Conservation (phyloP, 768 basidiomycete species). For the Pholiota conissans region DNA sequence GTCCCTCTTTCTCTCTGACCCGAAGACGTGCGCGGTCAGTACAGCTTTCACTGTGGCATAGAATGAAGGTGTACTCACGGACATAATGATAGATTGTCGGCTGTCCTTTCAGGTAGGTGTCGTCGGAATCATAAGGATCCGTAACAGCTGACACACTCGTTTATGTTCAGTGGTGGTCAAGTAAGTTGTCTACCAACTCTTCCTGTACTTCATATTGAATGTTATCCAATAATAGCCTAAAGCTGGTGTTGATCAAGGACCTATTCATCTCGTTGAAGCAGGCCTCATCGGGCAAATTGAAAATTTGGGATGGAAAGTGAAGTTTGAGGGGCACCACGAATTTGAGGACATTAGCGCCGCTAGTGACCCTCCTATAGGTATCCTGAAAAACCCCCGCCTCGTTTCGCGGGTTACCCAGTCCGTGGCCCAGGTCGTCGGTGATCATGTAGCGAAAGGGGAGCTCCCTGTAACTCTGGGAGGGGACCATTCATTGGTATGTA, state of each 20-base stretch:
- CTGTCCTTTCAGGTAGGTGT: conserved; percentile 87
- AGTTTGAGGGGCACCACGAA: conserved; percentile 88
- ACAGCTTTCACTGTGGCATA: background rate
- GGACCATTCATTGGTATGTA: conserved; percentile 85
- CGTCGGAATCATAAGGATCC: background rate
- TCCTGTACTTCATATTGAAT: background rate
- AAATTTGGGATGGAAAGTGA: conserved; percentile 83
- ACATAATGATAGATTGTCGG: conserved; percentile 70
- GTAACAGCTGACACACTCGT: conserved; percentile 6
- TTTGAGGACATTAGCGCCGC: conserved; percentile 72
- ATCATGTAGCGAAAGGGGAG: conserved; percentile 73
- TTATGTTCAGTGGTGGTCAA: conserved; percentile 71
- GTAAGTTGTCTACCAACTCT: conserved; percentile 33
- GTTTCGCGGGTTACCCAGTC: conserved; percentile 83
- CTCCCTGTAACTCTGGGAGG: conserved; percentile 92
- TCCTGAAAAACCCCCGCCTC: conserved; percentile 85
- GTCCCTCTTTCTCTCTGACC: conserved; percentile 57
- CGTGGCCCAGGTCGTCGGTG: conserved; percentile 76
- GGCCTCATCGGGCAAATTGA: conserved; percentile 79
- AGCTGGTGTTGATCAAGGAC: conserved; percentile 83
- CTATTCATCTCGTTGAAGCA: conserved; percentile 85
- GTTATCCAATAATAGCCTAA: conserved; percentile 53
- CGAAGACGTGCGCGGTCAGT: conserved; percentile 81
- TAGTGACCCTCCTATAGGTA: conserved; percentile 81
- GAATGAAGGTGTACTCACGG: background rate